Conservation (phyloP, 2,329 filamentous ascomycete genomes). For the Cordyceps militaris region DNA sequence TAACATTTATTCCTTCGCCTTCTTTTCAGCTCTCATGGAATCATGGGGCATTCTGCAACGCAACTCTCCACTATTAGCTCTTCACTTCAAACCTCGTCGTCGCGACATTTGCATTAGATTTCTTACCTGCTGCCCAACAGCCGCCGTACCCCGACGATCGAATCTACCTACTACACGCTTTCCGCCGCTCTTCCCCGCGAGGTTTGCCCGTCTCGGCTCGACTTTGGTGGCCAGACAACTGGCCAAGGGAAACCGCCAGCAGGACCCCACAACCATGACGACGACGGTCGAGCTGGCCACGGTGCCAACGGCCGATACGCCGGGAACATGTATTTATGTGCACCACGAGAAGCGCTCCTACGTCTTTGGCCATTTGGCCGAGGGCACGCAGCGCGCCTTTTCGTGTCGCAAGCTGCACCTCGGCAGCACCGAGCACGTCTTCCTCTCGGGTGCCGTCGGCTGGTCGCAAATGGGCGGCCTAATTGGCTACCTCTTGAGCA, state of each 20-base stretch:
- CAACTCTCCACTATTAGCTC: neutral
- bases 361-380: conserved; percentile 72
- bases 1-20: neutral
- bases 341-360: conserved; percentile 80
- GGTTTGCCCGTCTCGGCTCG: neutral
- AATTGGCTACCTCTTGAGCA: conserved; percentile 74
- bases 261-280: conserved; percentile 50
- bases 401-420: conserved; percentile 60
- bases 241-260: neutral
- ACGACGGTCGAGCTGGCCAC: conserved; percentile 68
- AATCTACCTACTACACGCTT: neutral
- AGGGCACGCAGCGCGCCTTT: conserved; percentile 77
- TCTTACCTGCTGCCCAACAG: neutral
- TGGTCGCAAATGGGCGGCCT: conserved; percentile 77
- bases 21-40: conserved; percentile 3
- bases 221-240: neutral
- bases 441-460: conserved; percentile 69
- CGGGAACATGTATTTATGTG: conserved; percentile 68
- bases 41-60: conserved; percentile 4
- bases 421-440: conserved; percentile 65
- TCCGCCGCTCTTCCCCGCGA: neutral
- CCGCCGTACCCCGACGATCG: neutral
- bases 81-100: neutral
- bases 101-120: neutral
- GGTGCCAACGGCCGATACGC: conserved; percentile 81